A percentile compares a stretch with the other conserved stretches of the same genome.
phyloP scores from a whole-genome alignment of 1,284 basidiomycete genomes.

The Phellopilus nigrolimitatus region DNA sequence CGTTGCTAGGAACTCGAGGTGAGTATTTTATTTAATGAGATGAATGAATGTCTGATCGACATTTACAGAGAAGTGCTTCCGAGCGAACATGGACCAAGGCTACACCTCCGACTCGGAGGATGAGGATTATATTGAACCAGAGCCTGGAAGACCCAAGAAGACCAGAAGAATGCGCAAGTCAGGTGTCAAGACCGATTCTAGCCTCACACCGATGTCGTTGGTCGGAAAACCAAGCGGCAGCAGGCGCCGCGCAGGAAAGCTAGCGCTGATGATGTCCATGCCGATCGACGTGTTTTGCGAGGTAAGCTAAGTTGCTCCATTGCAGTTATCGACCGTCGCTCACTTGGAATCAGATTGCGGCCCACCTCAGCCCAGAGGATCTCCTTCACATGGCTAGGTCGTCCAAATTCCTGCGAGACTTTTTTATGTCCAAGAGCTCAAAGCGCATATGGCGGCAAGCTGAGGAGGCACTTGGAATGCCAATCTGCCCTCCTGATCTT shows the following conservation, averaged over 20 bases:
- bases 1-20: too few species aligned
- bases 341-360: too few species aligned
- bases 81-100: too few species aligned
- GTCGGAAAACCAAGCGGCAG: not conserved
- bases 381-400: slow-evolving; percentile 6
- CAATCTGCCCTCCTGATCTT: slow-evolving; percentile 7
- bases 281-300: slow-evolving; percentile 11
- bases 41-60: too few species aligned
- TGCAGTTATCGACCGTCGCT: too few species aligned
- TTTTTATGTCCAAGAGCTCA: slow-evolving; percentile 11
- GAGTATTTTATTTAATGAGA: too few species aligned
- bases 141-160: too few species aligned
- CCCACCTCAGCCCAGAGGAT: not conserved
- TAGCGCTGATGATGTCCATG: slow-evolving; percentile 1
- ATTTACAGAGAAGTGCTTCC: too few species aligned
- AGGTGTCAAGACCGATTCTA: not conserved
- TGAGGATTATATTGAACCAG: too few species aligned
- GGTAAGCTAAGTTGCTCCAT: not conserved
- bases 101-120: too few species aligned
- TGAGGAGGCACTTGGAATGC: not conserved
- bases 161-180: too few species aligned
- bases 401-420: not conserved
- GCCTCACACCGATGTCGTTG: too few species aligned
- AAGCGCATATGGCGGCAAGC: slow-evolving; percentile 1
- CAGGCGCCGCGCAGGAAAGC: not conserved